Evolutionary conservation across 192 early-diverging fungal species (phyloP).

Genomic region (Backusella liffmaniae): DNA sequence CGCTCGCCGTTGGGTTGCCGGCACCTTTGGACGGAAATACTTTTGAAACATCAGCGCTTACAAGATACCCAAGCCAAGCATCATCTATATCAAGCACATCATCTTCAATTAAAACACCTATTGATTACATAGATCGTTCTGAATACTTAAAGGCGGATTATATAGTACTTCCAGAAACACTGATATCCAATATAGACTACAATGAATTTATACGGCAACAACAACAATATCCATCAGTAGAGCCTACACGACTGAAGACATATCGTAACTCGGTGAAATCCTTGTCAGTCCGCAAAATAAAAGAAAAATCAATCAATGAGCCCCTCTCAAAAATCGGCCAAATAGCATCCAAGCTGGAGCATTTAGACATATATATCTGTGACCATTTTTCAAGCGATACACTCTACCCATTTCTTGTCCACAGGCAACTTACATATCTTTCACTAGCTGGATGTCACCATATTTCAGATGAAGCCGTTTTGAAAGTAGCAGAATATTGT

Average conservation of each 20-base stretch:
- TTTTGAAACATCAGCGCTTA: background rate
- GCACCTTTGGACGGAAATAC: background rate
- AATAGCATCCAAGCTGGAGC: conserved; percentile 31
- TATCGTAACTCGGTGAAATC: conserved; percentile 19
- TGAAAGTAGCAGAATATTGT: conserved; percentile 37
- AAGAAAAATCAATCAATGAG: conserved; percentile 35
- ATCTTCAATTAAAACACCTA: background rate
- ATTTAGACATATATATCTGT: conserved; percentile 53
- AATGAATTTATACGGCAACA: background rate
- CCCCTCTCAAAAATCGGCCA: conserved; percentile 19
- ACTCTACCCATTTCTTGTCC: conserved; percentile 37
- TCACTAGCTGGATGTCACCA: conserved; percentile 47
- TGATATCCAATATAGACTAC: background rate
- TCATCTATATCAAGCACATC: conserved; percentile 13
- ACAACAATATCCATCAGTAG: background rate
- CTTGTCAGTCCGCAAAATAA: conserved; percentile 30
- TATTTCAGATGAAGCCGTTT: conserved; percentile 41
- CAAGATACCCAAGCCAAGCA: background rate
- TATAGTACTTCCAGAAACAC: background rate
- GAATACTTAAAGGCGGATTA: background rate
- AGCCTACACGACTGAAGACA: background rate
- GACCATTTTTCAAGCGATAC: conserved; percentile 40
- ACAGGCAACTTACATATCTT: conserved; percentile 33
- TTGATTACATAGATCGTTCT: background rate
- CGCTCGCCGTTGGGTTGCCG: background rate